phyloP scores from a whole-genome alignment of 2,329 filamentous ascomycete species.

The Cladophialophora yegresii region DNA sequence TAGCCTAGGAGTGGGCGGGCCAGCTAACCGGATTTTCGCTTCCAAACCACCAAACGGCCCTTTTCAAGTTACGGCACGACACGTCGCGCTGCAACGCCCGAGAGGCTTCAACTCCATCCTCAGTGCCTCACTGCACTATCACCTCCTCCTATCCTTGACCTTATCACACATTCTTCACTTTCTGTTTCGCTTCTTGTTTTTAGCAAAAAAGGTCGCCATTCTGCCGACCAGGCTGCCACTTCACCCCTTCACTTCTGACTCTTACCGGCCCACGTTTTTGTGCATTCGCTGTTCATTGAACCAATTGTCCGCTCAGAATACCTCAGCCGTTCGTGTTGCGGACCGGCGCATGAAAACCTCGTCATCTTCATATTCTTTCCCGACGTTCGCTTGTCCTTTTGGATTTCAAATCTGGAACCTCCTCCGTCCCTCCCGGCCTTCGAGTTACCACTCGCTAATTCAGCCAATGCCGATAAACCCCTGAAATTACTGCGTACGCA shows the following conservation, averaged over 20 bases:
- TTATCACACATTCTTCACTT: slow-evolving; percentile 21
- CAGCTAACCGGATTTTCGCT: slow-evolving; percentile 18
- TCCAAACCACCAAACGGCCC: slow-evolving; percentile 9
- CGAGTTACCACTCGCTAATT: slow-evolving; percentile 16
- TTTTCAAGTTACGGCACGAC: slow-evolving; percentile 29
- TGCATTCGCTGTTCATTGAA: slow-evolving; percentile 17
- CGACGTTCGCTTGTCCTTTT: slow-evolving; percentile 20
- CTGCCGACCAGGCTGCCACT: slow-evolving; percentile 8
- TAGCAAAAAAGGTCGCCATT: slow-evolving; percentile 10
- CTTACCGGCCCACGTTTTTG: slow-evolving; percentile 12
- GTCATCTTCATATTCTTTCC: slow-evolving; percentile 18
- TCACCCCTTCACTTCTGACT: slow-evolving; percentile 10
- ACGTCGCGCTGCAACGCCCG: slow-evolving; percentile 27
- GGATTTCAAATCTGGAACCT: slow-evolving; percentile 21
- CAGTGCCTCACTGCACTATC: background rate
- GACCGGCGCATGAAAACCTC: slow-evolving; percentile 15
- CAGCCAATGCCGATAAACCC: slow-evolving; percentile 26
- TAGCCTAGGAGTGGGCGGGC: slow-evolving; percentile 3
- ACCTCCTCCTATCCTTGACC: slow-evolving; percentile 17
- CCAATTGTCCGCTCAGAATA: slow-evolving; percentile 4
- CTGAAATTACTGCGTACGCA: slow-evolving; percentile 27
- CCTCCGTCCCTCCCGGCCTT: slow-evolving; percentile 11
- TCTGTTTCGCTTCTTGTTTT: slow-evolving; percentile 28
- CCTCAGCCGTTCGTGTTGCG: slow-evolving; percentile 18
- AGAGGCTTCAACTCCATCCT: slow-evolving; percentile 7